Percentiles rank a stretch among this genome's conserved stretches.
phyloP scores from a whole-genome alignment of 495 filamentous ascomycete genomes.

The Neurospora terricola region DNA sequence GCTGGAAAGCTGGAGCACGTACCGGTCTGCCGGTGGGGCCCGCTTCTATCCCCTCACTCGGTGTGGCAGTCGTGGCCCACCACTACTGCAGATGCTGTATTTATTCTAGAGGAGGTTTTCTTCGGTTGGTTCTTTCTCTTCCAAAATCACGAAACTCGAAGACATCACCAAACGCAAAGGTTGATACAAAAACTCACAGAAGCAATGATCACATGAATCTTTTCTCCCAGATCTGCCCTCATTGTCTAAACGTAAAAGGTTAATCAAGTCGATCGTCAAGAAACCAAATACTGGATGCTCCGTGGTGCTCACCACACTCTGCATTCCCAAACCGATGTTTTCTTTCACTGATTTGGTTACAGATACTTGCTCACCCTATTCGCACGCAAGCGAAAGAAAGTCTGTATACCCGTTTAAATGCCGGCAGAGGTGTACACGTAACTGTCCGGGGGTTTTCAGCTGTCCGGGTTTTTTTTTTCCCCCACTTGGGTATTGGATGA shows the following conservation, averaged over 20 bases:
- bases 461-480: too few relatives aligned
- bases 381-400: neutral
- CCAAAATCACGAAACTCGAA: neutral
- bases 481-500: neutral
- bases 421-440: neutral
- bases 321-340: neutral
- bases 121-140: neutral
- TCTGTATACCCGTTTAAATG: neutral
- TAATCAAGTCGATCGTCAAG: neutral
- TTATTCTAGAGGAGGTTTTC: neutral
- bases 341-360: neutral
- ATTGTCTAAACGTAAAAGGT: neutral
- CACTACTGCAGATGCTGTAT: neutral
- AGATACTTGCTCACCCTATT: neutral
- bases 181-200: neutral
- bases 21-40: neutral
- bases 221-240: neutral
- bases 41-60: neutral
- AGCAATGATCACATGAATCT: neutral
- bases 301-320: neutral
- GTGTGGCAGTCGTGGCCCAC: neutral
- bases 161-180: neutral
- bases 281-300: neutral
- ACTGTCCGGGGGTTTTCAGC: neutral
- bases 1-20: neutral